These are phyloP conservation scores for Apiotrichum veenhuisii DNA, from an alignment of 1,284 basidiomycete species.

Conservation along the genomic window DNA sequence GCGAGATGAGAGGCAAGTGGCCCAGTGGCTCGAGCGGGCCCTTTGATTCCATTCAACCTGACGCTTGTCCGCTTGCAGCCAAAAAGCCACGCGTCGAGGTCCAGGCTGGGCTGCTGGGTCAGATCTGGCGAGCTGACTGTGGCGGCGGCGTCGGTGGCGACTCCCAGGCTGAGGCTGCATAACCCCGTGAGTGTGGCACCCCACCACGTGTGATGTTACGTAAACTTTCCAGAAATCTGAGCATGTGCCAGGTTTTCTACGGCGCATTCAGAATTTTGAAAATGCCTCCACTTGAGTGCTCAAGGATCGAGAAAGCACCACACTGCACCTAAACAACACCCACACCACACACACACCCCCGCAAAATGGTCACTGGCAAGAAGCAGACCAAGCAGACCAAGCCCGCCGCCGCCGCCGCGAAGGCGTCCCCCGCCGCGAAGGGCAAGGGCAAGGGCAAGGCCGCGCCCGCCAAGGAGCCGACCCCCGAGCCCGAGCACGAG, in stretches of 20 bases:
- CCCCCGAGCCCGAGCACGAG: constrained; percentile 9
- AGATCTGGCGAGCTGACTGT: too few species aligned
- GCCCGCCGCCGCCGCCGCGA: constrained; percentile 19
- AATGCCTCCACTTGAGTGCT: constrained; percentile 14
- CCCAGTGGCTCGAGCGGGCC: too few species aligned
- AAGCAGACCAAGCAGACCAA: constrained; percentile 22
- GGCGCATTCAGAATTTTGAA: constrained; percentile 3
- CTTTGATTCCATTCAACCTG: too few species aligned
- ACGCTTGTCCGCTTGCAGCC: too few species aligned
- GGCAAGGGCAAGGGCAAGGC: constrained; percentile 17
- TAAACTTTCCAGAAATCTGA: background rate
- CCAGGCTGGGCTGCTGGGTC: too few species aligned
- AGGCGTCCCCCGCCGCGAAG: constrained; percentile 28
- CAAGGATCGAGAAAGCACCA: background rate
- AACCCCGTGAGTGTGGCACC: background rate
- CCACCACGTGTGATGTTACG: background rate
- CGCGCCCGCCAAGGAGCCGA: constrained; percentile 12
- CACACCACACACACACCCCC: background rate
- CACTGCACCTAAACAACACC: background rate
- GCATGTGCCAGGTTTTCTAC: too few species aligned
- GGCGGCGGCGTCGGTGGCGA: background rate
- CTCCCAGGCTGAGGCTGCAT: background rate
- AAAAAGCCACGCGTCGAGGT: too few species aligned
- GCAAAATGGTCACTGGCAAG: constrained; percentile 36
- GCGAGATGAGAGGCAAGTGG: too few species aligned